These are phyloP conservation scores for Coemansia sp. DNA, from an alignment of 192 early-diverging fungal species.

Conservation along the genomic window DNA sequence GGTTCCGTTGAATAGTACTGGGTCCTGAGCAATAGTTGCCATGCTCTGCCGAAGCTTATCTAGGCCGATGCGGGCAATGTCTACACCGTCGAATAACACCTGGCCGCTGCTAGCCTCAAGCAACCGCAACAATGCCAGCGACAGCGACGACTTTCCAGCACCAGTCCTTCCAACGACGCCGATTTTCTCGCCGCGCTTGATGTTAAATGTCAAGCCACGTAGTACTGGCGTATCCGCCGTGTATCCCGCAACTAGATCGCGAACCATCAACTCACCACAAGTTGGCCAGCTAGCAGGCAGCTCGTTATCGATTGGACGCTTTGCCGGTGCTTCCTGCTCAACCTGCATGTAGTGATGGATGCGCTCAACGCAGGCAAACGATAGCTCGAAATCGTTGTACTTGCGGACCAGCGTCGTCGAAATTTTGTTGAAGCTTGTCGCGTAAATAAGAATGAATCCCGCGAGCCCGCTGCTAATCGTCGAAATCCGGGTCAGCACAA, in stretches of 20 bases:
- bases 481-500: slow-evolving; percentile 53
- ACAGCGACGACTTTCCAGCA: slow-evolving; percentile 70
- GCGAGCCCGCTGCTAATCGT: slow-evolving; percentile 72
- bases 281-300: slow-evolving; percentile 60
- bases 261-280: slow-evolving; percentile 62
- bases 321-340: slow-evolving; percentile 69
- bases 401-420: slow-evolving; percentile 66
- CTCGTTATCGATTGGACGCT: slow-evolving; percentile 46
- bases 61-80: slow-evolving; percentile 66
- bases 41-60: slow-evolving; percentile 69
- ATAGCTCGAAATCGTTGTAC: slow-evolving; percentile 72
- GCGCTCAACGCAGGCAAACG: slow-evolving; percentile 75
- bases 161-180: slow-evolving; percentile 87
- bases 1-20: slow-evolving; percentile 68
- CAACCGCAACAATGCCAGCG: slow-evolving; percentile 66
- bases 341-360: slow-evolving; percentile 71
- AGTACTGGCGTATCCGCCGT: slow-evolving; percentile 62
- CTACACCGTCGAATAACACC: slow-evolving; percentile 70
- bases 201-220: slow-evolving; percentile 38
- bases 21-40: slow-evolving; percentile 86
- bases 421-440: slow-evolving; percentile 70
- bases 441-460: slow-evolving; percentile 74
- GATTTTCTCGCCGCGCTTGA: slow-evolving; percentile 58
- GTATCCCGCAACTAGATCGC: slow-evolving; percentile 65
- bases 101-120: slow-evolving; percentile 60